Conservation (phyloP, 2,329 filamentous ascomycete genomes). For the Xylariaceae sp. region DNA sequence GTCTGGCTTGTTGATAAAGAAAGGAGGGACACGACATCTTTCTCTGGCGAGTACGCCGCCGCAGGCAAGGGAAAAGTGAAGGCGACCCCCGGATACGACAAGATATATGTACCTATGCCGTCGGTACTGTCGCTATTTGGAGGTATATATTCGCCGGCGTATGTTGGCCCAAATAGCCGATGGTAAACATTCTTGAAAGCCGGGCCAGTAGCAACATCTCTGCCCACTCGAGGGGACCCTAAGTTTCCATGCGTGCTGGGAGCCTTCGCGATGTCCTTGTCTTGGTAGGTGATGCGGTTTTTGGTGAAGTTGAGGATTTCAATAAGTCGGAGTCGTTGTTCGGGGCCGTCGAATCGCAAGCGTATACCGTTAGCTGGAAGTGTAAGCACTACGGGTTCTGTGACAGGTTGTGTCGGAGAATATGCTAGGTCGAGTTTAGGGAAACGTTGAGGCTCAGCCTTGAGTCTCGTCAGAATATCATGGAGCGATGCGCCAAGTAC, state of each 20-base stretch:
- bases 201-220: constrained; percentile 61
- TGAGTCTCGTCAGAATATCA: constrained; percentile 84
- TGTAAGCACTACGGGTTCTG: constrained; percentile 73
- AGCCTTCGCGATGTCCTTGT: constrained; percentile 72
- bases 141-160: constrained; percentile 88
- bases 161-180: constrained; percentile 89
- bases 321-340: constrained; percentile 88
- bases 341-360: constrained; percentile 89
- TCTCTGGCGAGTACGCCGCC: constrained; percentile 74
- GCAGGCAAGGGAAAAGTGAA: constrained; percentile 85
- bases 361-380: constrained; percentile 87
- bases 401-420: constrained; percentile 75
- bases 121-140: constrained; percentile 57
- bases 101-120: constrained; percentile 76
- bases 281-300: constrained; percentile 75
- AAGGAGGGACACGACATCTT: constrained; percentile 85
- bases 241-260: constrained; percentile 44
- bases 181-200: constrained; percentile 91
- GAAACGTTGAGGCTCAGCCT: constrained; percentile 83
- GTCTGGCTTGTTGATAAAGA: constrained; percentile 78
- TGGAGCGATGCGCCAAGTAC: constrained; percentile 91
- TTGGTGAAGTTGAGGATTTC: constrained; percentile 91
- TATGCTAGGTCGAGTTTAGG: constrained; percentile 84
- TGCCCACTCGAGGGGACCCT: constrained; percentile 36
- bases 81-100: constrained; percentile 93